Conservation (phyloP, 1,284 basidiomycete genomes). For the Porogramme epimiltina region DNA sequence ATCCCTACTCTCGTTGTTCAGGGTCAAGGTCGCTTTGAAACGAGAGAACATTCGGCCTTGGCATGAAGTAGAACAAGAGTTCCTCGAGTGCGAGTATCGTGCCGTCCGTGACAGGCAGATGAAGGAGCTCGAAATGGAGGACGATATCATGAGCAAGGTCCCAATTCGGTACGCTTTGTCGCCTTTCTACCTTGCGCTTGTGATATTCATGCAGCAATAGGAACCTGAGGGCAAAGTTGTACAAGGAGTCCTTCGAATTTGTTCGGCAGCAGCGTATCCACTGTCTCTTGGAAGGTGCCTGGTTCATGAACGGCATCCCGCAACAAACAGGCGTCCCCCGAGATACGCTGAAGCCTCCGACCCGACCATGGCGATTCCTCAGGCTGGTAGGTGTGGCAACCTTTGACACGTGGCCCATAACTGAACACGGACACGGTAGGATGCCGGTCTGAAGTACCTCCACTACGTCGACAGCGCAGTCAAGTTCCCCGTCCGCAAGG, state of each 20-base stretch:
- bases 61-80: constrained; percentile 86
- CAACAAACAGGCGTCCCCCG: constrained; percentile 46
- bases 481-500: constrained; percentile 77
- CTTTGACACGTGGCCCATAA: not conserved
- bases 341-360: constrained; percentile 56
- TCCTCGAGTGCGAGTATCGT: constrained; percentile 85
- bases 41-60: constrained; percentile 80
- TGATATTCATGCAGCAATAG: constrained; percentile 37
- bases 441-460: constrained; percentile 75
- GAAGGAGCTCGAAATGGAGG: constrained; percentile 90
- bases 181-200: not conserved
- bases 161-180: constrained; percentile 69
- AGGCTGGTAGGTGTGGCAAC: constrained; percentile 59
- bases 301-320: constrained; percentile 82
- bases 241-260: constrained; percentile 92
- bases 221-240: constrained; percentile 84
- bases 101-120: constrained; percentile 90
- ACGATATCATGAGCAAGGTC: constrained; percentile 84
- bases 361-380: constrained; percentile 77
- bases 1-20: constrained; percentile 28
- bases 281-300: constrained; percentile 87
- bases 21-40: constrained; percentile 77
- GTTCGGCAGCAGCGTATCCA: constrained; percentile 89
- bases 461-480: constrained; percentile 81
- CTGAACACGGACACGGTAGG: constrained; percentile 42